Percentiles rank a stretch among this genome's conserved stretches.
phyloP scores from a whole-genome alignment of 78 protist genomes.

The Protostelium mycophagum region DNA sequence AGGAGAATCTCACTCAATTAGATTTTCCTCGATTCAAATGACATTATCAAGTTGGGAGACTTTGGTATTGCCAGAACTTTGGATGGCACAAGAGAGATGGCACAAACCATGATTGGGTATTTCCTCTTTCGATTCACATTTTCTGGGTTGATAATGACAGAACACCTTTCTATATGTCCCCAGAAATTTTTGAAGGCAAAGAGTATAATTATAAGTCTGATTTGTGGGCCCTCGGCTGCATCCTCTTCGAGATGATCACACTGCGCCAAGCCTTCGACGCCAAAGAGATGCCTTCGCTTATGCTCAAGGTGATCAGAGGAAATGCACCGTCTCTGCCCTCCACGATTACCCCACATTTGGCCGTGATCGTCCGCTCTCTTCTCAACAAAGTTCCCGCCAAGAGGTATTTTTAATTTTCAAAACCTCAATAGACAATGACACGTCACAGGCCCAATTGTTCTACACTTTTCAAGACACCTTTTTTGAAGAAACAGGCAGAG shows the following conservation, averaged over 20 bases:
- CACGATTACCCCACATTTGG: background rate
- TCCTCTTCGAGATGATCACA: constrained; percentile 59
- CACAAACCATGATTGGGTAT: constrained; percentile 36
- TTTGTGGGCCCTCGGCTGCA: constrained; percentile 57
- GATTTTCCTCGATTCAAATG: constrained; percentile 26
- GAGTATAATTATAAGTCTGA: constrained; percentile 45
- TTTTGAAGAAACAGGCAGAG: background rate
- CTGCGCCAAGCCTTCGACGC: constrained; percentile 73
- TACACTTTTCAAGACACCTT: background rate
- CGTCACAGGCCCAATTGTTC: background rate
- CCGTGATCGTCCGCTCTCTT: background rate
- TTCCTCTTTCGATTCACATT: background rate
- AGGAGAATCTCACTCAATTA: background rate
- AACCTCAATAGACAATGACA: too few species aligned
- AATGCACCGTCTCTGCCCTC: constrained; percentile 28
- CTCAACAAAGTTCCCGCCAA: background rate
- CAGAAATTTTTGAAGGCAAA: constrained; percentile 44
- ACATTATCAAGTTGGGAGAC: constrained; percentile 48
- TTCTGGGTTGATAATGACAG: background rate
- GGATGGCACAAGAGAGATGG: constrained; percentile 15
- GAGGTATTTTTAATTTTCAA: too few species aligned
- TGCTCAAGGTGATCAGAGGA: constrained; percentile 41
- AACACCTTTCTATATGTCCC: constrained; percentile 3
- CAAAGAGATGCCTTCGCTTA: constrained; percentile 48
- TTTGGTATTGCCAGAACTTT: constrained; percentile 32